Base-by-base conservation (phyloP, 441 rosid species). In the Omphalea diandra region DNA sequence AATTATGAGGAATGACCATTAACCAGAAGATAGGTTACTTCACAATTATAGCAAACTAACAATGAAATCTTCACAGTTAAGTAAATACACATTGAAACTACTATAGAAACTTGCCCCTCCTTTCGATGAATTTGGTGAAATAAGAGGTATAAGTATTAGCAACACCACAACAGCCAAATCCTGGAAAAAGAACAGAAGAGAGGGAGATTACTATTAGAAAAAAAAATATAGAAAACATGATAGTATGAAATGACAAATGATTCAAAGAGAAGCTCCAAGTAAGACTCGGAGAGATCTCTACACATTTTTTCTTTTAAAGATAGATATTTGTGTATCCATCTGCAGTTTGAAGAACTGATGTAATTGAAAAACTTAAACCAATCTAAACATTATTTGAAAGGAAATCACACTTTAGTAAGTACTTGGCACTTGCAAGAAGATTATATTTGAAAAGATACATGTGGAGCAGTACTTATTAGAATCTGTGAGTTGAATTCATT, bases 101-200 rank as follows among this genome's bases (percentile, higher is more conserved):
- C 49, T 58, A 69, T 73, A 72, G 75, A 67, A 65, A 65, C 70
- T 86, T 90, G 93, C 98, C 98, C 99, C 99, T 87, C 99, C 98
- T 86, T 89, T 95, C 49, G 98, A 89, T 70, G 99, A 95, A 86
- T 86, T 95, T 68, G 99, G 97, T 68, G 98, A 95, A 74, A 95
- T 84, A 79, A 95, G 99, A 77, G 99, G 98, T 82, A 95, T 93
- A 68, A 95, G 96, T 75, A 95, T 95, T 66, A 95, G 92, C 86
- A 95, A 77, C 71, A 93, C 99, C 75, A 93, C 97, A 71, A 93
- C 99, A 74, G 99, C 99, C 85, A 95, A 85, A 85, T 95, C 99
- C 98, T 95, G 96, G 33, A 77, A 75, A 72, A 64, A 64, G 66
- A 70, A 35, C 29, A 67, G 65, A 69, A 67, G 63, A 69, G 66